Conservation (phyloP, 1,284 basidiomycete species). For the Cronartium quercuum region DNA sequence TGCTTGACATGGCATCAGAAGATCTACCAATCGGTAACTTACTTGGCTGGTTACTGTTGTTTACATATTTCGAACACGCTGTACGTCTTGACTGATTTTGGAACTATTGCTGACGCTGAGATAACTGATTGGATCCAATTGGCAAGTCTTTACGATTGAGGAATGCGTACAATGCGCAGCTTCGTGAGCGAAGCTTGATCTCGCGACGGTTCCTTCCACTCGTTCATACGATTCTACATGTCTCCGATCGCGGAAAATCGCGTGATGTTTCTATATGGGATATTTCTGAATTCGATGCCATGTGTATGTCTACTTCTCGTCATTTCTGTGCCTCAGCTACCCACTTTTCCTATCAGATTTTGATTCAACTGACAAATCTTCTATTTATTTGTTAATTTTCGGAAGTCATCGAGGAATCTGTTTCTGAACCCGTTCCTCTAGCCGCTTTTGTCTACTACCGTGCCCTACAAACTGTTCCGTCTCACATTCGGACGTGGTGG, state of each 20-base stretch:
- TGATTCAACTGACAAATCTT: constrained; percentile 50
- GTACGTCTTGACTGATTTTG: constrained; percentile 53
- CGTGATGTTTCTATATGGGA: constrained; percentile 75
- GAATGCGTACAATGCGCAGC: constrained; percentile 73
- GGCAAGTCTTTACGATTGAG: constrained; percentile 73
- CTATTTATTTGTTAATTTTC: constrained; percentile 53
- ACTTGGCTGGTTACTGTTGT: constrained; percentile 73
- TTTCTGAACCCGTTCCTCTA: constrained; percentile 55
- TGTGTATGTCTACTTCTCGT: constrained; percentile 56
- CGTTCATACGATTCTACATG: constrained; percentile 63
- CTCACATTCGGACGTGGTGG: constrained; percentile 77
- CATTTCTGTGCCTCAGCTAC: no score
- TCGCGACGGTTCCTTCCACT: constrained; percentile 64
- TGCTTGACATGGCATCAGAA: constrained; percentile 56
- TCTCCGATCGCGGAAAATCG: constrained; percentile 59
- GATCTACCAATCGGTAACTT: constrained; percentile 51
- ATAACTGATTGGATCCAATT: constrained; percentile 9
- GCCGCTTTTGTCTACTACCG: constrained; percentile 85
- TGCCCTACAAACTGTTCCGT: constrained; percentile 70
- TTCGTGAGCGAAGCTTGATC: constrained; percentile 66
- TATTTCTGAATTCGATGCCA: constrained; percentile 77
- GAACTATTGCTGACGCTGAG: background rate
- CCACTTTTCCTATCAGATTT: background rate
- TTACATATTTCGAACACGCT: constrained; percentile 79
- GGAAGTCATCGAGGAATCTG: constrained; percentile 45